Conservation (phyloP, 139 green algal genomes). For the Spirogloea muscicola region DNA sequence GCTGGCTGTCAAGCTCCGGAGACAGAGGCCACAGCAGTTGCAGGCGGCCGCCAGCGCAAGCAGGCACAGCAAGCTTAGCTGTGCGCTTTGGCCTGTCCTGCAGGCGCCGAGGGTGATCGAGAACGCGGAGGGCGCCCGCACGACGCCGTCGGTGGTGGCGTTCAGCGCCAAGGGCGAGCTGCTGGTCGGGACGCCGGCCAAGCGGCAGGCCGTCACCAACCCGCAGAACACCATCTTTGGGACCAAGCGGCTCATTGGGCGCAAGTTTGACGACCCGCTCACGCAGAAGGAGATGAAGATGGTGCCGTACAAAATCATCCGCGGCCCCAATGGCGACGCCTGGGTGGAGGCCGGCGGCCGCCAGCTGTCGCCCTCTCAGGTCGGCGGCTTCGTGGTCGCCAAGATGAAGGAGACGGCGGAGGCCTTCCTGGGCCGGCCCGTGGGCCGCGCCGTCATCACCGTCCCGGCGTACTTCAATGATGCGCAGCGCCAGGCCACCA, state of each 20-base stretch:
- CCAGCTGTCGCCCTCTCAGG: conserved; percentile 86
- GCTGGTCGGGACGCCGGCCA: conserved; percentile 79
- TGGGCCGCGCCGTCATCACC: conserved; percentile 91
- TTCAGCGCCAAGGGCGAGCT: conserved; percentile 96
- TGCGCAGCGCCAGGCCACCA: conserved; percentile 86
- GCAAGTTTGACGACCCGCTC: conserved; percentile 78
- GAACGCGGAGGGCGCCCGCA: conserved; percentile 93
- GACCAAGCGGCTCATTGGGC: conserved; percentile 95
- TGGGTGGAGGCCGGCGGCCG: conserved; percentile 93
- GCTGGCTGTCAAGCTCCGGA: too few relatives aligned
- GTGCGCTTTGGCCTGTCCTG: too few relatives aligned
- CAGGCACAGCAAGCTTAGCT: too few relatives aligned
- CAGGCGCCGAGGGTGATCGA: conserved; percentile 92
- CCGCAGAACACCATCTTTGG: conserved; percentile 94
- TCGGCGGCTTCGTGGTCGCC: conserved; percentile 83
- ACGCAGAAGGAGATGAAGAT: conserved; percentile 91
- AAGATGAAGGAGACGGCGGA: conserved; percentile 99
- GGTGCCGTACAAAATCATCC: conserved; percentile 96
- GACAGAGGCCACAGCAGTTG: too few relatives aligned
- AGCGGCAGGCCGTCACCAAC: conserved; percentile 97
- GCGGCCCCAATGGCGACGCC: conserved; percentile 84
- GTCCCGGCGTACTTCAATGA: conserved; percentile 99
- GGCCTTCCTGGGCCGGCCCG: conserved; percentile 80
- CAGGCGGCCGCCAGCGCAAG: too few relatives aligned
- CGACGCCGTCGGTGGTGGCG: conserved; percentile 94